Evolutionary conservation across 164 flowering plant species (phyloP).

Genomic region (Magnolia kwangsiensis): DNA sequence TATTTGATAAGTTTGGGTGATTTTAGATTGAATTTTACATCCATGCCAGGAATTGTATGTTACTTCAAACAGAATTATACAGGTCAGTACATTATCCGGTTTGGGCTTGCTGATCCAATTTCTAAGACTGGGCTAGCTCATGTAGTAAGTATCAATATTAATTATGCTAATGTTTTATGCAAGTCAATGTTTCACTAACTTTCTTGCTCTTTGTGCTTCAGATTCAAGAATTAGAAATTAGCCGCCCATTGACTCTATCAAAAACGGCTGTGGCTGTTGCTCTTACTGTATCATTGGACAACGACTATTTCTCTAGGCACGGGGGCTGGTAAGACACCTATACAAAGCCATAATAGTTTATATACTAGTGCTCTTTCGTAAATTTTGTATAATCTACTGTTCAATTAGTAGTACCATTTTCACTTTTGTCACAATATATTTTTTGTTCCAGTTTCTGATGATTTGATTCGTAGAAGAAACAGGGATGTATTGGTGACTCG

Average conservation of each 20-base stretch:
- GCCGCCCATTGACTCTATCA: constrained; percentile 71
- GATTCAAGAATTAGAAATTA: constrained; percentile 71
- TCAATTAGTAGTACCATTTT: neutral
- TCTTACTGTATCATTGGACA: constrained; percentile 91
- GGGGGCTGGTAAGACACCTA: constrained; percentile 72
- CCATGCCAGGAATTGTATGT: too few species aligned
- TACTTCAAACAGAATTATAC: constrained; percentile 36
- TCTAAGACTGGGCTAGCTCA: constrained; percentile 41
- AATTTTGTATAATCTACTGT: neutral
- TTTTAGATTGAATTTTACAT: too few species aligned
- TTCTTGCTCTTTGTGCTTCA: constrained; percentile 25
- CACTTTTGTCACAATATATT: neutral
- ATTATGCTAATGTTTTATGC: constrained; percentile 3
- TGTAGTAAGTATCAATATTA: constrained; percentile 30
- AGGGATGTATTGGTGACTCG: neutral
- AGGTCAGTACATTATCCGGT: constrained; percentile 92
- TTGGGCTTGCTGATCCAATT: constrained; percentile 59
- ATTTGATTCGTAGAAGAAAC: neutral
- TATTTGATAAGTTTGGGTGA: too few species aligned
- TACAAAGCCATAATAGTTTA: neutral
- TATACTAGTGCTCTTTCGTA: neutral
- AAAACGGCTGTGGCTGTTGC: constrained; percentile 94
- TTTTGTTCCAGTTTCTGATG: neutral
- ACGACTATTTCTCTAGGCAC: constrained; percentile 92
- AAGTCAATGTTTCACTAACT: neutral